Conservation (phyloP, 352 stramenopile species). For the Globisporangium barbulae region DNA sequence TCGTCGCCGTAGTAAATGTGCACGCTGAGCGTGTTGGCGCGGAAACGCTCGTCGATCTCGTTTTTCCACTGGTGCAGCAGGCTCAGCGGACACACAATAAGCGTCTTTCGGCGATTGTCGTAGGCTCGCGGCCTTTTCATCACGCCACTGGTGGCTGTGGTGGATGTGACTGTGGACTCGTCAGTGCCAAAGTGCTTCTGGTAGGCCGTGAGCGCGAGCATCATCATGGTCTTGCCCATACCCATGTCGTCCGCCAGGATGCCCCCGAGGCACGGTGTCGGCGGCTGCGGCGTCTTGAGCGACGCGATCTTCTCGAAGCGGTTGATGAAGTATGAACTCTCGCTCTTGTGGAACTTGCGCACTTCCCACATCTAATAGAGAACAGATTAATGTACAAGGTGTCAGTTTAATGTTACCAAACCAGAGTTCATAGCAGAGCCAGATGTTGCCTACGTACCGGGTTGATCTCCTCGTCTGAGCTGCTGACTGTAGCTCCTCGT, state of each 20-base stretch:
- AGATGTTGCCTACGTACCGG: slow-evolving; percentile 33
- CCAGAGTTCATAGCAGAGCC: not conserved
- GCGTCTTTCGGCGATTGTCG: slow-evolving; percentile 37
- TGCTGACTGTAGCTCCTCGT: slow-evolving; percentile 8
- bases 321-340: slow-evolving; percentile 73
- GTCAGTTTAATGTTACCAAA: not conserved
- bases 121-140: slow-evolving; percentile 5
- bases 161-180: not conserved
- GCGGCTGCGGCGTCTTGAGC: slow-evolving; percentile 47
- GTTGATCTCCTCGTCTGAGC: slow-evolving; percentile 33
- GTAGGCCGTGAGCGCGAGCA: slow-evolving; percentile 58
- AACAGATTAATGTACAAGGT: not conserved
- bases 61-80: slow-evolving; percentile 88
- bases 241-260: slow-evolving; percentile 92
- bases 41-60: slow-evolving; percentile 71
- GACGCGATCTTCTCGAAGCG: slow-evolving; percentile 77
- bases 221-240: slow-evolving; percentile 89
- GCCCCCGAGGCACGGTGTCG: slow-evolving; percentile 63
- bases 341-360: slow-evolving; percentile 38
- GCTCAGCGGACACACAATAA: slow-evolving; percentile 86
- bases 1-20: slow-evolving; percentile 77
- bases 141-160: not conserved
- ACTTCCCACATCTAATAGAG: slow-evolving; percentile 68
- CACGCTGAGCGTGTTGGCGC: slow-evolving; percentile 43
- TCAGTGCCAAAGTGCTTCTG: slow-evolving; percentile 40